Evolutionary conservation across 164 flowering plant species (phyloP).

Genomic region (Annona squamosa): DNA sequence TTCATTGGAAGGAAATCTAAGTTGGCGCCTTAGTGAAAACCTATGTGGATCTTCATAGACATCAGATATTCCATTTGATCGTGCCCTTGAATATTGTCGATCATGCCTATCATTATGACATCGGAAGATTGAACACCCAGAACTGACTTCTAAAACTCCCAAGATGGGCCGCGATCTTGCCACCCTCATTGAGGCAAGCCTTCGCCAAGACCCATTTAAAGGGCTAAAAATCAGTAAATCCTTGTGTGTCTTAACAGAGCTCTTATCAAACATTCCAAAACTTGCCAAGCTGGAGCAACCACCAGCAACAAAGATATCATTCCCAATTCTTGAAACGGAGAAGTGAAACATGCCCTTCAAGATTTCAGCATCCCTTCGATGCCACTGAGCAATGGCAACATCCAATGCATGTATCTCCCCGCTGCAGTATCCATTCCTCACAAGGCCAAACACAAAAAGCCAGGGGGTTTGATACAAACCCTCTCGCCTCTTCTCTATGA

Average conservation of each 20-base stretch:
- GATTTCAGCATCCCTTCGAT: slow-evolving; percentile 50
- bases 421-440: slow-evolving; percentile 74
- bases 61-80: slow-evolving; percentile 69
- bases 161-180: slow-evolving; percentile 79
- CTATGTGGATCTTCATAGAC: slow-evolving; percentile 97
- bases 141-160: slow-evolving; percentile 58
- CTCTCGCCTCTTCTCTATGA: slow-evolving; percentile 65
- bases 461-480: slow-evolving; percentile 64
- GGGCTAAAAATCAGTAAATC: slow-evolving; percentile 68
- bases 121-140: slow-evolving; percentile 36
- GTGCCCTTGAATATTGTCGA: slow-evolving; percentile 44
- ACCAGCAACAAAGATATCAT: slow-evolving; percentile 71
- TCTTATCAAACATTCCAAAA: slow-evolving; percentile 73
- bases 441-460: slow-evolving; percentile 83
- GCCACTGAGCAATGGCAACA: slow-evolving; percentile 68
- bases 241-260: slow-evolving; percentile 80
- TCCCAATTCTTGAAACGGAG: slow-evolving; percentile 66
- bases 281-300: slow-evolving; percentile 86
- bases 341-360: slow-evolving; percentile 79
- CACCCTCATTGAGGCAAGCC: slow-evolving; percentile 69
- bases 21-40: slow-evolving; percentile 73
- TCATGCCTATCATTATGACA: slow-evolving; percentile 51
- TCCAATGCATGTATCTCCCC: slow-evolving; percentile 83
- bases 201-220: slow-evolving; percentile 65
- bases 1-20: slow-evolving; percentile 36